Base-by-base conservation (phyloP, 129 eudicot species). In the Smallanthus sonchifolius region DNA sequence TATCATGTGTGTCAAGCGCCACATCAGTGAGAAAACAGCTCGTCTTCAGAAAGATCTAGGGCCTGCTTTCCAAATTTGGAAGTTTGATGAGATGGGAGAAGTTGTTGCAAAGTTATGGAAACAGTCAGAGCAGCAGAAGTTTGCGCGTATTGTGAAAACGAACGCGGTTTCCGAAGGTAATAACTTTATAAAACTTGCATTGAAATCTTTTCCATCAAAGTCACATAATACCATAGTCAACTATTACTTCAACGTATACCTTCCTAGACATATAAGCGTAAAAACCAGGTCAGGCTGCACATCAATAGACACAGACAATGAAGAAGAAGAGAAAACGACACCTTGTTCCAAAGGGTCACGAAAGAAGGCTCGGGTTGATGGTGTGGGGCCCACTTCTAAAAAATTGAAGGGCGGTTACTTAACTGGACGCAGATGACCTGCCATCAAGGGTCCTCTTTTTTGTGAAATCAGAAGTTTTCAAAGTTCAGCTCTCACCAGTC, bases 81-180 rank as follows among this genome's bases (percentile, higher is more conserved):
- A 83, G 74, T 81, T 90, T 81, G 83, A 87, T 16, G 86, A 83
- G 78, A 87, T 83, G 87, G 96, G 96, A 10, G 89, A 81, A 55
- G 87, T 36, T 42, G 88, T 79, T 72, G 83, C 84, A 9, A 81
- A 86, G 71, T 17, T 72, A 28, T 83, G 87, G 91, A 81, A 65
- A 49, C 52, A 34, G 6, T 56, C 80, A 39, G 87, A 88, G 48
- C 77, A 83, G 76, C 81, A 62, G 67, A 77, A 70, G 71, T 88
- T 86, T 67, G 69, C 70, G 1, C 6, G 14, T 1, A 51, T 83
- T 48, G 80, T 83, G 59, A 83, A 67, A 54, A 45, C 9, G 63
- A 75, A 79, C 15, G 81, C 82, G 3, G 40, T 24, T 6, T 81
- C 88, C 2, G 10, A 75, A 51, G 83, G 81, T 67, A 81, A 78